Conservation (phyloP, 345 rosid species). For the Eucalyptus victrix region DNA sequence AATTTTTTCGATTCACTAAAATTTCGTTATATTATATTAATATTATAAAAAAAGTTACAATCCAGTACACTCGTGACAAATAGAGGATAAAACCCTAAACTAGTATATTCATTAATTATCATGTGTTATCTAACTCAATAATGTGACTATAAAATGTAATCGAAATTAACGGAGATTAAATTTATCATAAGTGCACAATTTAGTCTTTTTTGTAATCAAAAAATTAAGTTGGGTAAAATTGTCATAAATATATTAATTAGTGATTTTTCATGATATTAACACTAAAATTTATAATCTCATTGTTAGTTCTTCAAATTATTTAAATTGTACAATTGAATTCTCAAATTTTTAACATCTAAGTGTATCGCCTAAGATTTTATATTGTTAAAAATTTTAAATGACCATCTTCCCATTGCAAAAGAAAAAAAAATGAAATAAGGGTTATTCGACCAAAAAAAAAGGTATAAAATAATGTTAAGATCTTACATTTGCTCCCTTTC, state of each 20-base stretch:
- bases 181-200: rapidly evolving
- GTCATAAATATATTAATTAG: too few relatives aligned
- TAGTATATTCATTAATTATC: too few relatives aligned
- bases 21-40: too few relatives aligned
- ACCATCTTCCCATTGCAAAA: background rate
- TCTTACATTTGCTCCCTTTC: too few relatives aligned
- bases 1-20: too few relatives aligned
- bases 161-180: rapidly evolving
- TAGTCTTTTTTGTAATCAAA: rapidly evolving
- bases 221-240: too few relatives aligned
- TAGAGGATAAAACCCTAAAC: rapidly evolving
- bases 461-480: too few relatives aligned
- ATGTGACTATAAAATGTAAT: too few relatives aligned
- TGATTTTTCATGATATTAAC: rapidly evolving
- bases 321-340: background rate
- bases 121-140: too few relatives aligned
- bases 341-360: background rate
- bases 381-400: background rate
- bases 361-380: background rate
- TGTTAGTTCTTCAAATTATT: background rate
- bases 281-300: background rate
- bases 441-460: too few relatives aligned
- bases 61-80: too few relatives aligned
- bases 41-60: too few relatives aligned
- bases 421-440: background rate